These are phyloP conservation scores for Penicillium herquei DNA, from an alignment of 495 filamentous ascomycete species.

Conservation along the genomic window DNA sequence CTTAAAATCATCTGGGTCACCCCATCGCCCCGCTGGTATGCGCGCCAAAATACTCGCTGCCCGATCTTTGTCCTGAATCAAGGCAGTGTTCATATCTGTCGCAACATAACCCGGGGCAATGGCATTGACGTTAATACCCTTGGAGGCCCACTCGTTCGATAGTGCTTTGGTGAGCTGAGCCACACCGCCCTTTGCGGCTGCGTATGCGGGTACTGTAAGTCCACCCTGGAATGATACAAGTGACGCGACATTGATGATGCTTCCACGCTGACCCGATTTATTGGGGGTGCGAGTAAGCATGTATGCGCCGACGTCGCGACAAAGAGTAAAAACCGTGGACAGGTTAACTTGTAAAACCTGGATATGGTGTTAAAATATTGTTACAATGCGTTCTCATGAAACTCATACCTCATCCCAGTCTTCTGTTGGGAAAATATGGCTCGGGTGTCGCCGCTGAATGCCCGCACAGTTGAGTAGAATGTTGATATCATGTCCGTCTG, in stretches of 20 bases:
- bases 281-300: conserved; percentile 60
- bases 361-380: not conserved
- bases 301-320: conserved; percentile 81
- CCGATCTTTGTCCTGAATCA: conserved; percentile 69
- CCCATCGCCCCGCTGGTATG: conserved; percentile 88
- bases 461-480: conserved; percentile 87
- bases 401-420: conserved; percentile 71
- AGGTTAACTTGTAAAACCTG: conserved; percentile 82
- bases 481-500: conserved; percentile 59
- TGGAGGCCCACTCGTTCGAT: conserved; percentile 79
- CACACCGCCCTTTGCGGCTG: conserved; percentile 84
- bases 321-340: conserved; percentile 76
- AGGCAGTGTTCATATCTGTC: conserved; percentile 87
- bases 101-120: conserved; percentile 81
- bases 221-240: conserved; percentile 90
- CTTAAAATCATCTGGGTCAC: conserved; percentile 84
- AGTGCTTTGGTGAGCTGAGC: conserved; percentile 85
- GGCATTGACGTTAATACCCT: conserved; percentile 78
- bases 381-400: conserved; percentile 7
- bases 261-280: conserved; percentile 61
- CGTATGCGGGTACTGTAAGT: conserved; percentile 86
- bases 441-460: conserved; percentile 77
- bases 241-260: conserved; percentile 83
- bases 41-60: conserved; percentile 72
- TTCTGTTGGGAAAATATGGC: conserved; percentile 71